phyloP scores from a whole-genome alignment of 1,284 basidiomycete genomes.

The Rhodofomes roseus region DNA sequence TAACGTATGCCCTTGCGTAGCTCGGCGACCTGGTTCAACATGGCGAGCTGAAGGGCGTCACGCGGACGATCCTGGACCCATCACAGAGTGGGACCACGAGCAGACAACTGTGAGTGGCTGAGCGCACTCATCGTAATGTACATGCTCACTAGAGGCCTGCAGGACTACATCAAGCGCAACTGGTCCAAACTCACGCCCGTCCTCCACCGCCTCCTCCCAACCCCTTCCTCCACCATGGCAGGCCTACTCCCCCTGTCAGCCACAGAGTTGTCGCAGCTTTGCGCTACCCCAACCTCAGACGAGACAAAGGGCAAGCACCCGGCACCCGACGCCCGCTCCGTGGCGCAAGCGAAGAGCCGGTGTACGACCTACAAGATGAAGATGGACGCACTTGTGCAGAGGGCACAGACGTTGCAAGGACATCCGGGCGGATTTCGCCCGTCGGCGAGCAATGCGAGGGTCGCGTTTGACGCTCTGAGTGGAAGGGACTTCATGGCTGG shows the following conservation, averaged over 20 bases:
- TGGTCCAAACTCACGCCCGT: slow-evolving; percentile 3
- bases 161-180: slow-evolving; percentile 8
- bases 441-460: not conserved
- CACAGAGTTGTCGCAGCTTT: not conserved
- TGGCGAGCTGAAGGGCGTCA: not conserved
- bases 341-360: slow-evolving; percentile 1
- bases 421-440: not conserved
- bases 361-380: slow-evolving; percentile 1
- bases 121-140: too few species aligned
- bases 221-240: slow-evolving; percentile 1
- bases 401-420: not conserved
- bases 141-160: not conserved
- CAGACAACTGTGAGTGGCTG: not conserved
- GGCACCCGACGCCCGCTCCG: not conserved
- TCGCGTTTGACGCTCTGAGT: not conserved
- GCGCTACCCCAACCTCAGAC: not conserved
- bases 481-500: slow-evolving; percentile 1
- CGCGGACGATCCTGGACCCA: not conserved
- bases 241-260: not conserved
- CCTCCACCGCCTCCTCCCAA: not conserved
- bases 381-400: slow-evolving; percentile 3
- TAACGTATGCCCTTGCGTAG: not conserved
- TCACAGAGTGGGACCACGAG: not conserved
- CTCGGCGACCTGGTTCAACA: not conserved
- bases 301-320: not conserved